A percentile compares a stretch with the other conserved stretches of the same genome.
Evolutionary conservation across 2,329 filamentous ascomycete species (phyloP).

Genomic region (Aspergillus sp.): DNA sequence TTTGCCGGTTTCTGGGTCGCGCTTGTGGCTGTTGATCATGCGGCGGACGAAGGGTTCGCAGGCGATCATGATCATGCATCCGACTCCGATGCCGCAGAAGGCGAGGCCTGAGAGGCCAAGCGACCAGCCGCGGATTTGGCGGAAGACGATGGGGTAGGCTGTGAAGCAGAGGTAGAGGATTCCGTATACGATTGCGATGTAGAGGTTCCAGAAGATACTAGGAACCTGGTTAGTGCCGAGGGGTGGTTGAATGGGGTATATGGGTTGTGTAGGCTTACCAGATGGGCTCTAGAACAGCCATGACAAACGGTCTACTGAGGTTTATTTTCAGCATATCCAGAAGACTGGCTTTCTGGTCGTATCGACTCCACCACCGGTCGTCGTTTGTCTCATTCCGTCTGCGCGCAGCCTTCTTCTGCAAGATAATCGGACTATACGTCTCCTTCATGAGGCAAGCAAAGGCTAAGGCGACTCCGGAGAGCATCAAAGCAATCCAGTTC

Average conservation of each 20-base stretch:
- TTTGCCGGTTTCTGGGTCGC: conserved; percentile 72
- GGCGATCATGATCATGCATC: conserved; percentile 52
- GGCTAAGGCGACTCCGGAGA: conserved; percentile 61
- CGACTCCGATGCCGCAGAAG: conserved; percentile 70
- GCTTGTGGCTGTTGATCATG: conserved; percentile 73
- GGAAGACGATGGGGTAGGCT: conserved; percentile 83
- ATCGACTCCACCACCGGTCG: conserved; percentile 73
- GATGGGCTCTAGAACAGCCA: conserved; percentile 81
- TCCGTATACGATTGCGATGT: conserved; percentile 75
- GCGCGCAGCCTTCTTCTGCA: conserved; percentile 65
- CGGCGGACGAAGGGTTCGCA: conserved; percentile 68
- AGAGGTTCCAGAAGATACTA: conserved; percentile 72
- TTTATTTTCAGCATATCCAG: conserved; percentile 69
- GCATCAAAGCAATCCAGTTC: conserved; percentile 76
- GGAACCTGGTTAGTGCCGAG: not conserved
- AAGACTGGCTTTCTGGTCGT: conserved; percentile 70
- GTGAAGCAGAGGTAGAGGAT: conserved; percentile 90
- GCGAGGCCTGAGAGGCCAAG: conserved; percentile 72
- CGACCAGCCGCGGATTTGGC: conserved; percentile 72
- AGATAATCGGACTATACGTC: conserved; percentile 71
- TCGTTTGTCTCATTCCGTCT: conserved; percentile 69
- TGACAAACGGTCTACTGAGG: conserved; percentile 72
- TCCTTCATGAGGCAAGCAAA: conserved; percentile 65
- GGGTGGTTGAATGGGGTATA: not conserved
- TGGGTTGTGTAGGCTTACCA: conserved; percentile 52